Conservation (phyloP, 2,329 filamentous ascomycete genomes). For the Beauveria bassiana region DNA sequence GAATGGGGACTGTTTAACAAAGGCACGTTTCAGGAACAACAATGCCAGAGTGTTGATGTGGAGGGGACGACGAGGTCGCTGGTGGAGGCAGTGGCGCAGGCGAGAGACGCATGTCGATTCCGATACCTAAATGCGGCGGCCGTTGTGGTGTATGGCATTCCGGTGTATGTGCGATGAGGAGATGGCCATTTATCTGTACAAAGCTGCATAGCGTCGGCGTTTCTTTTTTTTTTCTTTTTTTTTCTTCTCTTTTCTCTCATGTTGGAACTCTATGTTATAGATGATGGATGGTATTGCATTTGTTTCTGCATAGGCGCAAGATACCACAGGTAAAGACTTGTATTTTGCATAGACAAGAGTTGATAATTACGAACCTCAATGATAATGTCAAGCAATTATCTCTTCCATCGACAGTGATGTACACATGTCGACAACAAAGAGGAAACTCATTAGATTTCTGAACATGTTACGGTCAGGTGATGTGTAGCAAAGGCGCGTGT, state of each 20-base stretch:
- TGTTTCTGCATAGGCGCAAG: not conserved
- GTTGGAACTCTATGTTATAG: not conserved
- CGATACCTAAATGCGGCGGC: slow-evolving; percentile 89
- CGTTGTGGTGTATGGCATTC: slow-evolving; percentile 90
- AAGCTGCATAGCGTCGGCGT: slow-evolving; percentile 9
- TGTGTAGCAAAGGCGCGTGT: too few species aligned
- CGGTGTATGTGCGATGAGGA: slow-evolving; percentile 59
- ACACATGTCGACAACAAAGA: too few species aligned
- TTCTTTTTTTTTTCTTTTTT: not conserved
- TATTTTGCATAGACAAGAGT: slow-evolving; percentile 1
- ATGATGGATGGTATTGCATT: not conserved
- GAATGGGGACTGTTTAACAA: slow-evolving; percentile 69
- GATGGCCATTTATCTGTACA: not conserved
- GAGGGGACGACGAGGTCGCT: slow-evolving; percentile 30
- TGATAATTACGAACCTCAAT: too few species aligned
- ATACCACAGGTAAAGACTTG: not conserved
- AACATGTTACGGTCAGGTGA: too few species aligned
- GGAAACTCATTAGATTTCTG: too few species aligned
- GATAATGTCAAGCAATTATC: too few species aligned
- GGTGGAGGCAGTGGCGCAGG: slow-evolving; percentile 72
- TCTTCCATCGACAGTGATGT: too few species aligned
- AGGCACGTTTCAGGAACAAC: slow-evolving; percentile 35
- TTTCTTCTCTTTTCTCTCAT: too few species aligned
- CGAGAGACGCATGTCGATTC: slow-evolving; percentile 73
- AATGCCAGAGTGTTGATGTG: slow-evolving; percentile 20